Evolutionary conservation across 306 rosid species (phyloP), one percentile per base, ranked within the genome.

Genomic region (Geum urbanum): DNA sequence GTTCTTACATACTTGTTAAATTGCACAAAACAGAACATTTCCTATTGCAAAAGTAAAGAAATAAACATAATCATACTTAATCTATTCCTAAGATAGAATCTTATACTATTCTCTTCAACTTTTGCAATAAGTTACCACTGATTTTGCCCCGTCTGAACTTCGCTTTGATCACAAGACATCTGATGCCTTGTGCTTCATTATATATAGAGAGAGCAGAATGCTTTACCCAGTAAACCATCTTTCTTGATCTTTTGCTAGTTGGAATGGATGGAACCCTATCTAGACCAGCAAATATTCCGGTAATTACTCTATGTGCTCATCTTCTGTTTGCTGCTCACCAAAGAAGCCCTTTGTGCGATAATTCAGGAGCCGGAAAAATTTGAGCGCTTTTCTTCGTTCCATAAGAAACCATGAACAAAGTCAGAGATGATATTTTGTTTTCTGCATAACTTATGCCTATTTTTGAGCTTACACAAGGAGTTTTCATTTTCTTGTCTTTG

Each of bases 311-410:
- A 11, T 52, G 39, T 19, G 49, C 51, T 69, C 27, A 60, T 50
- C 37, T 44, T 51, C 63, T 63, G 44, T 15, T 37, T 53, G 51
- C 57, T 60, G 41, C 12, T 69, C 16, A 70, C 57, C 80, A 81
- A 85, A 86, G 83, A 58, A 61, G 84, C 53, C 82, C 85, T 16
- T 64, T 83, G 62, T 85, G 68, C 85, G 80, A 69, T 83, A 83
- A 76, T 83, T 80, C 48, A 78, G 80, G 51, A 83, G 83, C 37
- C 27, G 2, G 27, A 24, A 24, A 24, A 24, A 24, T 24, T 24
- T 24, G 27, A 24, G 27, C 27, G 2, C 27, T 24, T 24, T 24
- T 24, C 27, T 24, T 24, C 27, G 27, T 24, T 24, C 27, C 27
- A 24, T 24, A 24, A 24, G 27, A 24, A 24, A 24, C 27, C 27